A percentile compares a stretch with the other conserved stretches of the same genome.
Evolutionary conservation across 345 rosid species (phyloP).

Genomic region (Firmiana major): DNA sequence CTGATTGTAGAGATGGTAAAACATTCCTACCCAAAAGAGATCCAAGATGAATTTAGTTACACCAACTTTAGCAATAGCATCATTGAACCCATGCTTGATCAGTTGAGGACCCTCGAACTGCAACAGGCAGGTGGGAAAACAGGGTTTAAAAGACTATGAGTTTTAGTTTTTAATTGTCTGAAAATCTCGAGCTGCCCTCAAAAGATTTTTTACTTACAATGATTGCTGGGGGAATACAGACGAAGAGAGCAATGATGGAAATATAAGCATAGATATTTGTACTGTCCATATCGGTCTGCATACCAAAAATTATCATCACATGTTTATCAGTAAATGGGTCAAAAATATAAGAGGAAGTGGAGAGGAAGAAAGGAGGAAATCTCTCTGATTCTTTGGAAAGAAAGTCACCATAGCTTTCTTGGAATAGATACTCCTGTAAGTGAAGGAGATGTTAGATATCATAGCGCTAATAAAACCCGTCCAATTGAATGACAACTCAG

Average conservation of each 20-base stretch:
- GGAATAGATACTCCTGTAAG: conserved; percentile 90
- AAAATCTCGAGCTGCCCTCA: background rate
- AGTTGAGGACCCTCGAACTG: conserved; percentile 93
- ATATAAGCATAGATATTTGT: conserved; percentile 92
- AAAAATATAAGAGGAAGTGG: background rate
- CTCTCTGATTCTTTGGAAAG: background rate
- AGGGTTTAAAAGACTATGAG: background rate
- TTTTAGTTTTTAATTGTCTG: background rate
- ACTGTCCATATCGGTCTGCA: conserved; percentile 97
- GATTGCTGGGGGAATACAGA: conserved; percentile 90
- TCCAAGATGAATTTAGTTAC: conserved; percentile 72
- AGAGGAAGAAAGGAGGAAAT: background rate
- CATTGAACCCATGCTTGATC: conserved; percentile 63
- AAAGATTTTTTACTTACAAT: conserved; percentile 45
- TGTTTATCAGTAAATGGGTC: too few relatives aligned
- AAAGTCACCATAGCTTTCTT: conserved; percentile 92
- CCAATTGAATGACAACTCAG: conserved; percentile 96
- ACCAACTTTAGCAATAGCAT: conserved; percentile 91
- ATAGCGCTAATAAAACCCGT: conserved; percentile 90
- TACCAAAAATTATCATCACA: background rate
- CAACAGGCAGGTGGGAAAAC: background rate
- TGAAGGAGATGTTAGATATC: conserved; percentile 92
- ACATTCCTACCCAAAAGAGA: conserved; percentile 99
- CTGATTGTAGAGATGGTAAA: conserved; percentile 98
- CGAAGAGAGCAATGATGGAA: conserved; percentile 87